phyloP scores from a whole-genome alignment of 352 stramenopile genomes.

The Pythium folliculosum region DNA sequence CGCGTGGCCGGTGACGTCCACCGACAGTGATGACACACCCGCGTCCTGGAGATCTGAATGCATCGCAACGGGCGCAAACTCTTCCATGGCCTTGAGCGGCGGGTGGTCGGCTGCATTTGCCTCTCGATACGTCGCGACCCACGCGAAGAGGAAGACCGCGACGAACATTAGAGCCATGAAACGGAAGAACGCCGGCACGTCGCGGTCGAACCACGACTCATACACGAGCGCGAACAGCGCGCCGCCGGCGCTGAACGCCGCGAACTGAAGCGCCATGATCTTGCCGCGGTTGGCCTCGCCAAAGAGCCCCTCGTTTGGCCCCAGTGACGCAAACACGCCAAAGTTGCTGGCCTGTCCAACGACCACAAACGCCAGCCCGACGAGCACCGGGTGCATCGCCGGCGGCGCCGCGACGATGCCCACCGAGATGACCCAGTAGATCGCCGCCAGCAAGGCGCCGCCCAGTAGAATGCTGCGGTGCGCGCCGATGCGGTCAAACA shows the following conservation, averaged over 20 bases:
- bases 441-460: slow-evolving; percentile 34
- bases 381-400: slow-evolving; percentile 46
- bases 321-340: slow-evolving; percentile 69
- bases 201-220: slow-evolving; percentile 50
- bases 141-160: slow-evolving; percentile 52
- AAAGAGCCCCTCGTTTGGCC: slow-evolving; percentile 74
- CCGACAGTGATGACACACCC: neutral
- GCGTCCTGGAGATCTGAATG: neutral
- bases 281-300: slow-evolving; percentile 65
- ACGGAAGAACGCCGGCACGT: slow-evolving; percentile 60
- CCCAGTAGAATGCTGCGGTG: slow-evolving; percentile 59
- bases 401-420: slow-evolving; percentile 36
- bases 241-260: slow-evolving; percentile 65
- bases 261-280: slow-evolving; percentile 68
- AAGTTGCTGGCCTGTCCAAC: slow-evolving; percentile 71
- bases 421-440: slow-evolving; percentile 49
- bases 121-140: slow-evolving; percentile 51
- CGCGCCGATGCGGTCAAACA: slow-evolving; percentile 68
- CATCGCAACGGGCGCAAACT: slow-evolving; percentile 3
- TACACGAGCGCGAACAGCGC: slow-evolving; percentile 74
- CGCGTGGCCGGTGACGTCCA: slow-evolving; percentile 46
- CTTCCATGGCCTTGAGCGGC: slow-evolving; percentile 7
- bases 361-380: slow-evolving; percentile 56
- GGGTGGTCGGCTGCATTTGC: neutral
- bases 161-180: slow-evolving; percentile 69